Conservation (phyloP, 2,329 filamentous ascomycete genomes). For the Alternaria alternata region DNA sequence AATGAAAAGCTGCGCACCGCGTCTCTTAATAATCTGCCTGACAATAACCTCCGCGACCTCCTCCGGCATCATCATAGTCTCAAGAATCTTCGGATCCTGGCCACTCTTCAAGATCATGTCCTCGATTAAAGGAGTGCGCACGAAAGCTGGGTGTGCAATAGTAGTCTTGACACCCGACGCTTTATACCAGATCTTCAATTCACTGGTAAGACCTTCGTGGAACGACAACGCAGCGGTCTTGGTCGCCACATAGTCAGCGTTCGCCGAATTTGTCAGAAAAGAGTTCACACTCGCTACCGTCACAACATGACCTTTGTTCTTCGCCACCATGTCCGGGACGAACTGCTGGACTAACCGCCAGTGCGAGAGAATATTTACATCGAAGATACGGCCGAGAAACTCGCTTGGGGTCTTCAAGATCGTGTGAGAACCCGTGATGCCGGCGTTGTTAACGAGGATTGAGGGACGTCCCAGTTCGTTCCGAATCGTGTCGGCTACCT, state of each 20-base stretch:
- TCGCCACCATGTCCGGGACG: constrained; percentile 28
- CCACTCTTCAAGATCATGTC: constrained; percentile 28
- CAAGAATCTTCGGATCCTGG: constrained; percentile 33
- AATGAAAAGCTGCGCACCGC: constrained; percentile 47
- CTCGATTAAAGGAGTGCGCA: constrained; percentile 45
- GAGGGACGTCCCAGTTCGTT: constrained; percentile 22
- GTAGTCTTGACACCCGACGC: constrained; percentile 29
- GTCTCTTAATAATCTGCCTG: constrained; percentile 46
- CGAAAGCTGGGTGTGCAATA: constrained; percentile 47
- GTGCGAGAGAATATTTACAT: constrained; percentile 28
- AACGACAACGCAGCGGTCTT: constrained; percentile 29
- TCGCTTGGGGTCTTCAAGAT: constrained; percentile 15
- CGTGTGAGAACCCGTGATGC: constrained; percentile 19
- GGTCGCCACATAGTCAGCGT: constrained; percentile 27
- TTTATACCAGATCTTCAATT: constrained; percentile 44
- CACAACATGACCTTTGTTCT: constrained; percentile 33
- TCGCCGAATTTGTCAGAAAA: constrained; percentile 21
- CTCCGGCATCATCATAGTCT: constrained; percentile 40
- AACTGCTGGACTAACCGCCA: constrained; percentile 28
- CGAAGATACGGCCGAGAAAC: constrained; percentile 21
- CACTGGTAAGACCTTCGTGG: constrained; percentile 38
- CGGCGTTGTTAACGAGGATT: constrained; percentile 37
- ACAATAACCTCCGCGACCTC: constrained; percentile 49
- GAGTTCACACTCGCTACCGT: constrained; percentile 27
- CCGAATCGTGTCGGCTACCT: constrained; percentile 18